Evolutionary conservation across 306 rosid genomes (phyloP).

Genomic region (Citrullus mucosospermus): DNA sequence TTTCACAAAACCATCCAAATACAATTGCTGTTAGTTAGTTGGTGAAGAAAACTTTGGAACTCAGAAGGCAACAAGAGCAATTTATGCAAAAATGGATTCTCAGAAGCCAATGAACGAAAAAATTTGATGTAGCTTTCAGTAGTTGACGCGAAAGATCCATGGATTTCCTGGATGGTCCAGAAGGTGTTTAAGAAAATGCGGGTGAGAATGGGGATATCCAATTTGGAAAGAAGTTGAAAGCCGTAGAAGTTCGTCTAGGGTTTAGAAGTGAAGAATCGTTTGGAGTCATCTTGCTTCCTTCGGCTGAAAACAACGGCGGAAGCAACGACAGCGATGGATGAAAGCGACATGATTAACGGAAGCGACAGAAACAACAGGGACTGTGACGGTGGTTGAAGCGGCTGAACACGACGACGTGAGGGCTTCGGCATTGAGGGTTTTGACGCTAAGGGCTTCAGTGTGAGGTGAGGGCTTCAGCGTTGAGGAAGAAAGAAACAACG

Average conservation of each 20-base stretch:
- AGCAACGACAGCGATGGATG: no score
- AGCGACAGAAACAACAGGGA: no score
- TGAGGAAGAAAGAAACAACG: no score
- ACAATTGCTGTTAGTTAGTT: slow-evolving; percentile 22
- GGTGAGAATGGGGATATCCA: slow-evolving; percentile 24
- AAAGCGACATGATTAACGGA: no score
- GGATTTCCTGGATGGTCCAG: slow-evolving; percentile 25
- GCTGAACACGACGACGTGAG: no score
- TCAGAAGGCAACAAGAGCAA: slow-evolving; percentile 30
- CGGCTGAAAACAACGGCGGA: no score
- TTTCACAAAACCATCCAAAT: neutral
- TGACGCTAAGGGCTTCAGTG: no score
- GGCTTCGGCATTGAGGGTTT: no score
- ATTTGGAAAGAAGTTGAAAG: slow-evolving; percentile 17
- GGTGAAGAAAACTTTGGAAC: slow-evolving; percentile 33
- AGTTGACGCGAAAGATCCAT: slow-evolving; percentile 16
- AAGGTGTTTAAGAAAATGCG: slow-evolving; percentile 40
- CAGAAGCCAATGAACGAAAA: slow-evolving; percentile 35
- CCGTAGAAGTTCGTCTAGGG: neutral
- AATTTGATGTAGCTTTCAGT: slow-evolving; percentile 20
- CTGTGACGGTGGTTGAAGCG: no score
- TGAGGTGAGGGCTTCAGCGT: no score
- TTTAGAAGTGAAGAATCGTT: slow-evolving; percentile 24
- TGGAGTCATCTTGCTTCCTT: slow-evolving; percentile 24
- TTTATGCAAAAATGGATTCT: slow-evolving; percentile 44